A percentile compares a stretch with the other conserved stretches of the same genome.
Conservation (phyloP, 148 eudicot species). For the Rhododendron kiyosumense region DNA sequence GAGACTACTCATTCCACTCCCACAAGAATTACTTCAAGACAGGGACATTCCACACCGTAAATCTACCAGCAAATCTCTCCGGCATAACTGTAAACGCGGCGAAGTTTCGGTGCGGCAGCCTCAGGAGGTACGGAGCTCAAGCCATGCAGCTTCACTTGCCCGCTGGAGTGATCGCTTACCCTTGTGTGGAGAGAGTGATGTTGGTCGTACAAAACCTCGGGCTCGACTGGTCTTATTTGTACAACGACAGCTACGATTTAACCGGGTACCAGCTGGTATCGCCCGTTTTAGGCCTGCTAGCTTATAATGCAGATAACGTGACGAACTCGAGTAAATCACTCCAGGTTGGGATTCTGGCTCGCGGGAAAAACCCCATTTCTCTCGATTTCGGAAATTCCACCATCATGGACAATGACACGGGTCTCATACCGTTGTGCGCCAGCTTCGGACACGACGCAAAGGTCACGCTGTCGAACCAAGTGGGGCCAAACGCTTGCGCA, state of each 20-base stretch:
- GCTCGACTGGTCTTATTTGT: slow-evolving; percentile 51
- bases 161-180: slow-evolving; percentile 41
- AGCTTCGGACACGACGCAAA: slow-evolving; percentile 50
- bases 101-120: slow-evolving; percentile 76
- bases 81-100: slow-evolving; percentile 46
- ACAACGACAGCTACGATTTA: slow-evolving; percentile 44
- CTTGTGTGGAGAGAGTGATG: slow-evolving; percentile 67
- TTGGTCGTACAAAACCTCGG: slow-evolving; percentile 59
- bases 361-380: slow-evolving; percentile 35
- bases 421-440: slow-evolving; percentile 61
- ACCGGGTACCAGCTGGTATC: slow-evolving; percentile 62
- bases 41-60: slow-evolving; percentile 41
- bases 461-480: slow-evolving; percentile 43
- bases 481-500: slow-evolving; percentile 49
- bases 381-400: slow-evolving; percentile 49
- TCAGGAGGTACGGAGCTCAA: slow-evolving; percentile 64
- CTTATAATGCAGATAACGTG: slow-evolving; percentile 62
- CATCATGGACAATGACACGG: slow-evolving; percentile 6
- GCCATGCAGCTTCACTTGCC: slow-evolving; percentile 53
- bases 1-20: slow-evolving; percentile 65
- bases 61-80: slow-evolving; percentile 63
- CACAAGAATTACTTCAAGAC: slow-evolving; percentile 37
- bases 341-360: slow-evolving; percentile 50
- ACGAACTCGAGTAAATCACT: slow-evolving; percentile 36
- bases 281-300: slow-evolving; percentile 72